phyloP scores from a whole-genome alignment of 2,329 filamentous ascomycete genomes.

The Monilinia aucupariae region DNA sequence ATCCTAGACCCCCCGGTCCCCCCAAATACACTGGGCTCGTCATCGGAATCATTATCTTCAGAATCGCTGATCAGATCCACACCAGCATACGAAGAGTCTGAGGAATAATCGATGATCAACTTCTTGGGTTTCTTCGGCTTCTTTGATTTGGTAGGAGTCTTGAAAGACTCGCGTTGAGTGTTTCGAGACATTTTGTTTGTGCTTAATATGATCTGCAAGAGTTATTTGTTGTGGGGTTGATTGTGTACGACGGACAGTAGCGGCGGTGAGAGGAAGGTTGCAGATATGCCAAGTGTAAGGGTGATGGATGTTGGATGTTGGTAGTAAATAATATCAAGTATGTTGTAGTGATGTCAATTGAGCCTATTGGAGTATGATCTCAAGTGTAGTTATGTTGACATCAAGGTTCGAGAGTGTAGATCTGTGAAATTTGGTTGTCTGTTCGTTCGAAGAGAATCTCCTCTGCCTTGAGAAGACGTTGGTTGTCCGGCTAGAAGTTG shows the following conservation, averaged over 20 bases:
- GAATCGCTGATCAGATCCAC: conserved; percentile 76
- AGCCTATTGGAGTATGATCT: not conserved
- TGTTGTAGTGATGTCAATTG: not conserved
- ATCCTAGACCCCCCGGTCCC: conserved; percentile 61
- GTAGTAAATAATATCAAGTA: not conserved
- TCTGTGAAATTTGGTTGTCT: not conserved
- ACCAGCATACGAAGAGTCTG: conserved; percentile 66
- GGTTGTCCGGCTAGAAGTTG: conserved; percentile 28
- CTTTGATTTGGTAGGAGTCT: conserved; percentile 31
- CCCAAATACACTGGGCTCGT: conserved; percentile 66
- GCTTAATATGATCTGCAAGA: conserved; percentile 10
- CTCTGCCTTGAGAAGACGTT: not conserved
- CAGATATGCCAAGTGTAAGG: not conserved
- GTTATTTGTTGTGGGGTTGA: conserved; percentile 2
- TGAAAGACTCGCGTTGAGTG: conserved; percentile 44
- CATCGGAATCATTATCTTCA: conserved; percentile 50
- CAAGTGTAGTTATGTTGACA: not conserved
- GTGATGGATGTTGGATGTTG: not conserved
- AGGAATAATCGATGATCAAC: conserved; percentile 45
- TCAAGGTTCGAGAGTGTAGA: not conserved
- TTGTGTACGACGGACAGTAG: conserved; percentile 15
- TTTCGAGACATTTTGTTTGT: conserved; percentile 40
- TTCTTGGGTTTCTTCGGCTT: conserved; percentile 11
- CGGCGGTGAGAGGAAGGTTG: conserved; percentile 23
- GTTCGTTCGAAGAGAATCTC: conserved; percentile 17